A percentile compares a stretch with the other conserved stretches of the same genome.
Evolutionary conservation across 805 yeast genomes (phyloP).

Genomic region (Candida fluviatilis): DNA sequence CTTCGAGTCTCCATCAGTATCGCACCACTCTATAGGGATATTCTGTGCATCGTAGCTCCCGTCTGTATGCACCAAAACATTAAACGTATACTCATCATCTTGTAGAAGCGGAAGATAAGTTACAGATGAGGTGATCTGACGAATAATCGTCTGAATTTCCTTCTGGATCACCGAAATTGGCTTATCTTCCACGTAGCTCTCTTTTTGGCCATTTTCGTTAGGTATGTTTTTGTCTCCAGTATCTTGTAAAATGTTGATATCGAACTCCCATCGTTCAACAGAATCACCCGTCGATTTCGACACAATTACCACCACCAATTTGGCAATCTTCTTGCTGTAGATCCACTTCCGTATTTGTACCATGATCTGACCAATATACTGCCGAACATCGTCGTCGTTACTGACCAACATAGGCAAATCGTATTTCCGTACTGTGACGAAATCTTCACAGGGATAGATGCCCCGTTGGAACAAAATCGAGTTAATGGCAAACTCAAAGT

Average conservation of each 20-base stretch:
- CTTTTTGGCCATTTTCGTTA: constrained; percentile 7
- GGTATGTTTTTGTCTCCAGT: too few species aligned
- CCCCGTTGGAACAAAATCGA: constrained; percentile 85
- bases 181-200: constrained; percentile 35
- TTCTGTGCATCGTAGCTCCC: constrained; percentile 44
- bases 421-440: constrained; percentile 71
- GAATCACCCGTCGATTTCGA: constrained; percentile 62
- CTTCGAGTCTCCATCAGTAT: constrained; percentile 55
- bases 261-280: constrained; percentile 86
- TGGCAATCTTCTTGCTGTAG: constrained; percentile 59
- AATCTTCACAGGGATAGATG: constrained; percentile 84
- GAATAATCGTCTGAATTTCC: constrained; percentile 79
- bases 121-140: constrained; percentile 86
- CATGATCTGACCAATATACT: constrained; percentile 64
- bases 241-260: constrained; percentile 41
- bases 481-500: constrained; percentile 77
- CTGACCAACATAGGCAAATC: constrained; percentile 72
- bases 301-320: constrained; percentile 69
- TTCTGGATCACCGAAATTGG: constrained; percentile 40
- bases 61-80: constrained; percentile 79
- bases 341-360: constrained; percentile 71
- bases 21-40: constrained; percentile 83
- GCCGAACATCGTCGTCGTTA: constrained; percentile 69
- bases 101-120: constrained; percentile 77
- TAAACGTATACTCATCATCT: constrained; percentile 65